Base-by-base conservation (phyloP, 306 rosid genomes). In the Lablab purpureus region DNA sequence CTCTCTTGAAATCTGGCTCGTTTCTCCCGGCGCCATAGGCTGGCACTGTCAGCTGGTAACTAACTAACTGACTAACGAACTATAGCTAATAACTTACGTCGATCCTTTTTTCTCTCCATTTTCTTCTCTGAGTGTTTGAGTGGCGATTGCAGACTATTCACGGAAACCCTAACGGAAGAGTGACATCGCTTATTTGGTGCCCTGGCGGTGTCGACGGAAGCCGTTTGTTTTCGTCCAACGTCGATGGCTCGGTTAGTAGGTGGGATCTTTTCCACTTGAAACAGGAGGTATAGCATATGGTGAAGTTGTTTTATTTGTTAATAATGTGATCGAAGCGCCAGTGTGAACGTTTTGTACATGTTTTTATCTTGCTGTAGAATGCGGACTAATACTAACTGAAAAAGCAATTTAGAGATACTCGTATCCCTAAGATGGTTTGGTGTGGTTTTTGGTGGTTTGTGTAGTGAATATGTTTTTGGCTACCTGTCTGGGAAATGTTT, bases 1-100 rank as follows among this genome's bases (percentile, higher is more conserved):
- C 28, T 90, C 98, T 6, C 81, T 96, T 7, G 99, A 96, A 88
- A 80, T 96, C 80, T 96, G 99, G 99, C 94, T 93, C n/a, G 99
- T 96, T 43, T 96, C 98, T 60, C 94, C 99, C 6, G 97, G 96
- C 36, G 85, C 98, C 40, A 94, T 91, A 1, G 97, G 96, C 23
- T 96, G 99, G 99, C 99, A 96, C 94, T 89, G 94, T 86, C 98
- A 92, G 83, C 81, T 94, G 91, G 98, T 94, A 45, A 43, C 47
- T 2, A 11, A 11, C 32, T 23, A 55, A 4, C 18, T 55, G 4
- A 12, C 64, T 22, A 46, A 50, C 9, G 5, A 7, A 12, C n/a
- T 3, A 34, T 0, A 34, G 6, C 40, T 34, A 2, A 2, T 43
- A 43, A 12, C 17, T 43, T 10, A 3, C 1, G 13, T 3, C 5